Base-by-base conservation (phyloP, 495 filamentous ascomycete genomes). In the Penicillium bovifimosum region DNA sequence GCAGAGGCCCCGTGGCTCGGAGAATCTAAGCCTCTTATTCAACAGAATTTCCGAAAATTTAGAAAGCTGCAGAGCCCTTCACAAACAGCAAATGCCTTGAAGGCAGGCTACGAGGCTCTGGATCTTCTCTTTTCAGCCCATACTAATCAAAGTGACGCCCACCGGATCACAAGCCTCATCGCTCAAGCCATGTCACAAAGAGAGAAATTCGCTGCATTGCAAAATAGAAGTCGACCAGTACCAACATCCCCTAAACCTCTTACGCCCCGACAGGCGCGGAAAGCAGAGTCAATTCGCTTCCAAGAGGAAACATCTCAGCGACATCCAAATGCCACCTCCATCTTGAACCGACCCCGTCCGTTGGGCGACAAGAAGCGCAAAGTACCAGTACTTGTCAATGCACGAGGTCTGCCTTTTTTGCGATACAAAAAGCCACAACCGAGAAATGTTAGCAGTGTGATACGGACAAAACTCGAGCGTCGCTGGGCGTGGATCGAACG, bases 361-460 rank as follows among this genome's bases (percentile, higher is more conserved):
- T 56, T 73, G 2, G 60, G 72, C 4, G 78, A 74, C 24, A 79
- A 80, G 8, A 74, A 74, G 36, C 80, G 86, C 13, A 73, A 72
- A 42, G 62, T 90, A 3, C 88, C 88, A 0, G 66, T 66, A 0
- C 64, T 90, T 2, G 79, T 80, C 55, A 74, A 74, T 52, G 79
- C 81, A 2, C 69, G 70, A 33, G 79, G 77, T 26, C 55, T 87
- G n/a, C 86, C 88, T 0, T 85, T 91, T 52, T 66, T 93, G 38
- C 81, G 86, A 20, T 63, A 87, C 44, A 77, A 74, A 54, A 90
- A 90, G 62, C 86, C 86, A 7, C 85, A 89, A 58, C 76, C 86
- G 5, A 56, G 61, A 28, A 67, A 67, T 32, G 68, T 91, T 4
- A 79, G 76, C 53, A 66, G 76, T 3, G 69, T 86, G 0, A 63